Evolutionary conservation across 208 protist species (phyloP).

Genomic region (Crithidia fasciculata): DNA sequence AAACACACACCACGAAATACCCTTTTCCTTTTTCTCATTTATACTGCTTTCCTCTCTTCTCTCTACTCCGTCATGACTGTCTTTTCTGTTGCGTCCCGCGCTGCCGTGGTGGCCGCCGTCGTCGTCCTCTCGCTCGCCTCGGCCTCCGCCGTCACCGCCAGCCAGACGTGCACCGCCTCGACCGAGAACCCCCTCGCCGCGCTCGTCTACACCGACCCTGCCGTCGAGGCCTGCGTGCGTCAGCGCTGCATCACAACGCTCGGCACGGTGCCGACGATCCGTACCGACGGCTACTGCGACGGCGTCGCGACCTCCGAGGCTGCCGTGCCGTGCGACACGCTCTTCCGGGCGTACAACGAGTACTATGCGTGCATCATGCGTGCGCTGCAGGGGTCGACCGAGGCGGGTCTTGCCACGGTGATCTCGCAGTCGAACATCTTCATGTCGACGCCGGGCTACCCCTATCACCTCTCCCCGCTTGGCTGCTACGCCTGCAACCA

Average conservation of each 20-base stretch:
- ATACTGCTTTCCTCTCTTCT: too few species aligned
- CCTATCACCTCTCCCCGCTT: conserved; percentile 35
- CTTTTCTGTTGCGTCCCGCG: neutral
- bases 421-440: conserved; percentile 15
- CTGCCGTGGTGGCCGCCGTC: conserved; percentile 1
- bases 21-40: too few species aligned
- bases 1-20: too few species aligned
- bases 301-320: conserved; percentile 38
- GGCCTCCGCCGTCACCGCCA: neutral
- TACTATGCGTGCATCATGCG: conserved; percentile 50
- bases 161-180: conserved; percentile 27
- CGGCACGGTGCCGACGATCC: conserved; percentile 15
- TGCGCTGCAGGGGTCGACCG: conserved; percentile 10
- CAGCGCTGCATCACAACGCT: conserved; percentile 38
- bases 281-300: conserved; percentile 38
- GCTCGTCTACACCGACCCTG: conserved; percentile 22
- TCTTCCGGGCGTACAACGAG: conserved; percentile 37
- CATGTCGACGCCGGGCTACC: conserved; percentile 41
- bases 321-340: conserved; percentile 22
- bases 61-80: neutral
- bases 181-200: conserved; percentile 29
- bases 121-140: conserved; percentile 8
- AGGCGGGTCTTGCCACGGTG: neutral
- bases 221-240: conserved; percentile 29
- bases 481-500: conserved; percentile 54